phyloP scores from a whole-genome alignment of 495 filamentous ascomycete species.

The Neurospora sp. region DNA sequence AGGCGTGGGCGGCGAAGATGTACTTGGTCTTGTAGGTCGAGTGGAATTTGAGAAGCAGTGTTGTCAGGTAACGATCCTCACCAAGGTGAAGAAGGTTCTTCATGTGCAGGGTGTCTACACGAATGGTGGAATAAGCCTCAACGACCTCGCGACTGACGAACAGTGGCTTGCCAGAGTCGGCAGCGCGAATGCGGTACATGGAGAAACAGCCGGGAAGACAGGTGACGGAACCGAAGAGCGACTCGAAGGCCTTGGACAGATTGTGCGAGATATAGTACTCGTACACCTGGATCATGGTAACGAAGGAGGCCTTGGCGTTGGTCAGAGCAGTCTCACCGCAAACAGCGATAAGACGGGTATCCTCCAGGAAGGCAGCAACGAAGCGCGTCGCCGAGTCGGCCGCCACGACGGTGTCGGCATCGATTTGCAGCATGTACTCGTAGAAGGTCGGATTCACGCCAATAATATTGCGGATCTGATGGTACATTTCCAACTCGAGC shows the following conservation, averaged over 20 bases:
- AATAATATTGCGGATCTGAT: conserved; percentile 98
- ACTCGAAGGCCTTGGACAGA: conserved; percentile 96
- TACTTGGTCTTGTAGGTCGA: conserved; percentile 97
- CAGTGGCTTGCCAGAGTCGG: conserved; percentile 86
- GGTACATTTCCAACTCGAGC: conserved; percentile 95
- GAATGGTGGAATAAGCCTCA: conserved; percentile 77
- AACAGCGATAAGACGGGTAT: conserved; percentile 82
- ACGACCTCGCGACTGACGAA: conserved; percentile 90
- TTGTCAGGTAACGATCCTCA: conserved; percentile 94
- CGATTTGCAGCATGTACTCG: conserved; percentile 93
- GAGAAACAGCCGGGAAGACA: conserved; percentile 97
- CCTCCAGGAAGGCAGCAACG: conserved; percentile 81
- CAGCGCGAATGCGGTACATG: conserved; percentile 94
- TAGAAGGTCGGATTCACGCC: conserved; percentile 98
- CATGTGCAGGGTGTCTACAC: conserved; percentile 96
- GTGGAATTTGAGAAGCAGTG: conserved; percentile 85
- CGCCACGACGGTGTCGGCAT: conserved; percentile 92
- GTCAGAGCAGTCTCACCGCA: conserved; percentile 92
- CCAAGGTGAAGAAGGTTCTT: conserved; percentile 95
- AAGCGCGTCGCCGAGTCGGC: conserved; percentile 87
- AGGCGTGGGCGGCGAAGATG: conserved; percentile 81
- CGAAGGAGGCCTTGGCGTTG: conserved; percentile 84
- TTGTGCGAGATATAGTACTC: conserved; percentile 99
- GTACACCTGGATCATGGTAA: conserved; percentile 99
- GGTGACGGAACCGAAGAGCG: conserved; percentile 91